Percentiles rank a stretch among this genome's conserved stretches.
phyloP scores from a whole-genome alignment of 495 filamentous ascomycete species.

The Penicillium canariense region DNA sequence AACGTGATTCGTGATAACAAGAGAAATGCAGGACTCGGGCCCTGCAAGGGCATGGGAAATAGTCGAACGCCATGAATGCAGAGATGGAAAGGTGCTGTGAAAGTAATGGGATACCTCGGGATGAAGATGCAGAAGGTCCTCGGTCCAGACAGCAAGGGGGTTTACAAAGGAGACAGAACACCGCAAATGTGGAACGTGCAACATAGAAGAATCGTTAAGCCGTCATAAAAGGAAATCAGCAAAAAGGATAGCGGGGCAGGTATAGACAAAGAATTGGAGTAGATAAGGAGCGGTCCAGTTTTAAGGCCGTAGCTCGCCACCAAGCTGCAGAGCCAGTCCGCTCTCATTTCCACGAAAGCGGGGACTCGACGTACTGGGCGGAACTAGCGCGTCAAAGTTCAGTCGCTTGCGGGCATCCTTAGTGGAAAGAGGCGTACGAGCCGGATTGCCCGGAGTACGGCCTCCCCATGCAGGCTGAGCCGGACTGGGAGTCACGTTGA shows the following conservation, averaged over 20 bases:
- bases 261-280: slow-evolving; percentile 26
- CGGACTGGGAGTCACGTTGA: slow-evolving; percentile 94
- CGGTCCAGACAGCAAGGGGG: slow-evolving; percentile 1
- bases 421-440: slow-evolving; percentile 59
- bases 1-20: slow-evolving; percentile 5
- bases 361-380: slow-evolving; percentile 45
- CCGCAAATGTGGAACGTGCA: slow-evolving; percentile 24
- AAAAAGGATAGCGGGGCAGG: slow-evolving; percentile 6
- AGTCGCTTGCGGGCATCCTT: slow-evolving; percentile 59
- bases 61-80: slow-evolving; percentile 15
- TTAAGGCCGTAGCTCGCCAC: slow-evolving; percentile 43
- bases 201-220: slow-evolving; percentile 37
- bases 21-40: slow-evolving; percentile 1
- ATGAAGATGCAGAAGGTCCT: not conserved
- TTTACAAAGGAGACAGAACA: slow-evolving; percentile 24
- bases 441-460: slow-evolving; percentile 51
- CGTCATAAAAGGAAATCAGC: slow-evolving; percentile 19
- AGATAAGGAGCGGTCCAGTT: not conserved
- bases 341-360: slow-evolving; percentile 30
- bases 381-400: slow-evolving; percentile 65
- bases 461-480: slow-evolving; percentile 78
- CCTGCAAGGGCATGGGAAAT: slow-evolving; percentile 4
- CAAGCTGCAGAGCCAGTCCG: slow-evolving; percentile 41
- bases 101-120: not conserved
- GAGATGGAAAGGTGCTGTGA: not conserved